A percentile compares a stretch with the other conserved stretches of the same genome.
Conservation (phyloP, 2,329 filamentous ascomycete genomes). For the Cladophialophora psammophila region DNA sequence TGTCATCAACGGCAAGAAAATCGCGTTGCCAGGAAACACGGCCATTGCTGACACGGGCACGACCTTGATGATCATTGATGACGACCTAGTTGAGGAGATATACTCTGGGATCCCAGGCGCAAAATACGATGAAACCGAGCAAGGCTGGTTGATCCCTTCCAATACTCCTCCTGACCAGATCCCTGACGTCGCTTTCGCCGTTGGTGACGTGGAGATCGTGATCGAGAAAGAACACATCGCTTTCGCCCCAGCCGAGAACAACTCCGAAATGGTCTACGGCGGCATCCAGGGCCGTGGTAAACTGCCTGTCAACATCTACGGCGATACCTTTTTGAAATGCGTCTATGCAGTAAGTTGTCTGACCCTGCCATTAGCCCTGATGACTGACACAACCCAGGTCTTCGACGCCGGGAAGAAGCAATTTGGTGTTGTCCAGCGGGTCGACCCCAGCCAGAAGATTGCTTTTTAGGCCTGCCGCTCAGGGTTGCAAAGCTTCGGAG, state of each 20-base stretch:
- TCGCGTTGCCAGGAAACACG: conserved; percentile 63
- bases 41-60: conserved; percentile 77
- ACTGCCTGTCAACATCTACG: conserved; percentile 68
- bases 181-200: conserved; percentile 67
- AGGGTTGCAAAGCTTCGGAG: not conserved
- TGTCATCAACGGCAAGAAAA: conserved; percentile 63
- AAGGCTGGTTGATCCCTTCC: conserved; percentile 71
- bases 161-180: conserved; percentile 60
- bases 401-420: conserved; percentile 69
- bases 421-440: conserved; percentile 67
- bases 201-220: conserved; percentile 67
- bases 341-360: conserved; percentile 64
- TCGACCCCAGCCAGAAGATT: conserved; percentile 44
- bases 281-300: conserved; percentile 69
- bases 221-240: conserved; percentile 70
- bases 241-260: conserved; percentile 57
- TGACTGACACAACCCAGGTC: conserved; percentile 51
- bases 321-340: conserved; percentile 69
- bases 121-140: conserved; percentile 61
- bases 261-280: conserved; percentile 64
- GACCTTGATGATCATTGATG: conserved; percentile 70
- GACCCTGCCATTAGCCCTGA: conserved; percentile 16
- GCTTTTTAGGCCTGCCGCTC: not conserved
- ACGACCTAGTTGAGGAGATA: conserved; percentile 66
- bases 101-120: conserved; percentile 70